Conservation (phyloP, 441 rosid genomes). For the Erysimum cheiri region DNA sequence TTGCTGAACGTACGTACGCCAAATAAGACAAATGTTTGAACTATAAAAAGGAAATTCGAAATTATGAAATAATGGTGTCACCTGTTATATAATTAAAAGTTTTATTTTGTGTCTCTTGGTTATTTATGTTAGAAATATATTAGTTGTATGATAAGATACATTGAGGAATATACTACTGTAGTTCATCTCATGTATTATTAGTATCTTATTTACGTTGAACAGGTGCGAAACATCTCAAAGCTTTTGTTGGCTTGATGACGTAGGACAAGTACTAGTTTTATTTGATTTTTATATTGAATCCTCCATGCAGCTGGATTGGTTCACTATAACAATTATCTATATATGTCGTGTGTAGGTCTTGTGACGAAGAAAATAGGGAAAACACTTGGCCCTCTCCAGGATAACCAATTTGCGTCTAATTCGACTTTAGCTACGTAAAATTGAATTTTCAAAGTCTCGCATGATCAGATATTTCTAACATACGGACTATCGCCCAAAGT, state of each 20-base stretch:
- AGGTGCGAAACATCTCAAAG: conserved; percentile 25
- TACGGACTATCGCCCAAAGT: background rate
- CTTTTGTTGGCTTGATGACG: conserved; percentile 36
- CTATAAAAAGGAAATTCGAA: background rate
- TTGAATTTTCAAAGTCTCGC: background rate
- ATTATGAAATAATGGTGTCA: conserved; percentile 2
- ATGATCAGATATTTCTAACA: background rate
- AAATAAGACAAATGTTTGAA: conserved; percentile 10
- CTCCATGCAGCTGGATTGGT: conserved; percentile 41
- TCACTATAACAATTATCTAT: conserved; percentile 9
- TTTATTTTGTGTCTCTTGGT: conserved; percentile 32
- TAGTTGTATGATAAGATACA: conserved; percentile 34
- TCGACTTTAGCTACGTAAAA: background rate
- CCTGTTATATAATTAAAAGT: conserved; percentile 16
- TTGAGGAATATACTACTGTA: conserved; percentile 26
- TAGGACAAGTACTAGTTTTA: conserved; percentile 23
- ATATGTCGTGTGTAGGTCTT: background rate
- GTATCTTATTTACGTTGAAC: conserved; percentile 34
- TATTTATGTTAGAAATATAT: conserved; percentile 18
- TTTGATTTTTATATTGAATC: conserved; percentile 23
- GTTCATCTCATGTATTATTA: conserved; percentile 8
- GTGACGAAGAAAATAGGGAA: background rate
- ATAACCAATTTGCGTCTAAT: background rate
- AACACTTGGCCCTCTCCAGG: background rate
- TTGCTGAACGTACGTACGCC: conserved; percentile 14